phyloP scores from a whole-genome alignment of 495 filamentous ascomycete species.

The Xylaria nigripes region DNA sequence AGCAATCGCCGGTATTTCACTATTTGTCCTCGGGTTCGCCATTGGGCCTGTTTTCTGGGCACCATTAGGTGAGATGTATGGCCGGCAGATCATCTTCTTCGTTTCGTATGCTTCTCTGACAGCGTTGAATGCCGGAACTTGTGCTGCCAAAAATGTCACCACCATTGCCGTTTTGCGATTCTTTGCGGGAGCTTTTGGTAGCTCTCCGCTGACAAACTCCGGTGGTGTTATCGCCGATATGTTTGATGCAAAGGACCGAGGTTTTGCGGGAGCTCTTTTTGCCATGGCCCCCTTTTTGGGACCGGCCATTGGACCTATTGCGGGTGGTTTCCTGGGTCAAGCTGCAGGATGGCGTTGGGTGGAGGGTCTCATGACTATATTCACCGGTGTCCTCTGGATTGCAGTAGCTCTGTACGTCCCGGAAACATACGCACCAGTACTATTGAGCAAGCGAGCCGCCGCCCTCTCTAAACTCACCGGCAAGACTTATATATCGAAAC shows the following conservation, averaged over 20 bases:
- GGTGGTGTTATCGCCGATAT: conserved; percentile 72
- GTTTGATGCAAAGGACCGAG: conserved; percentile 55
- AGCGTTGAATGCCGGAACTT: conserved; percentile 60
- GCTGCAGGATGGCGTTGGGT: conserved; percentile 59
- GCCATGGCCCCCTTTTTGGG: conserved; percentile 60
- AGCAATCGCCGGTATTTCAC: conserved; percentile 57
- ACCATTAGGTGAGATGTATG: conserved; percentile 55
- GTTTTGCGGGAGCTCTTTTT: conserved; percentile 56
- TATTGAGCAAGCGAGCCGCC: conserved; percentile 56
- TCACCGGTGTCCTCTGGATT: conserved; percentile 50
- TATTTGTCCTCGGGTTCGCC: conserved; percentile 70
- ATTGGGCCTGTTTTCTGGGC: conserved; percentile 32
- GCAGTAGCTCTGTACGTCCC: conserved; percentile 55
- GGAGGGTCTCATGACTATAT: conserved; percentile 54
- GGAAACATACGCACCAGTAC: conserved; percentile 61
- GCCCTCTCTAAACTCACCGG: conserved; percentile 54
- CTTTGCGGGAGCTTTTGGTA: conserved; percentile 71
- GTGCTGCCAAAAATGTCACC: conserved; percentile 53
- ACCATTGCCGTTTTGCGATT: conserved; percentile 68
- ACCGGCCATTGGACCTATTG: conserved; percentile 49
- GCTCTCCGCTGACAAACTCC: conserved; percentile 62
- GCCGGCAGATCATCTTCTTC: conserved; percentile 62
- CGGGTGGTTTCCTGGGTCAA: conserved; percentile 54
- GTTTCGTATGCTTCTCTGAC: conserved; percentile 42
- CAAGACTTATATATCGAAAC: conserved; percentile 37